phyloP scores from a whole-genome alignment of 257 asterid species.

The Linderniella brevidens region DNA sequence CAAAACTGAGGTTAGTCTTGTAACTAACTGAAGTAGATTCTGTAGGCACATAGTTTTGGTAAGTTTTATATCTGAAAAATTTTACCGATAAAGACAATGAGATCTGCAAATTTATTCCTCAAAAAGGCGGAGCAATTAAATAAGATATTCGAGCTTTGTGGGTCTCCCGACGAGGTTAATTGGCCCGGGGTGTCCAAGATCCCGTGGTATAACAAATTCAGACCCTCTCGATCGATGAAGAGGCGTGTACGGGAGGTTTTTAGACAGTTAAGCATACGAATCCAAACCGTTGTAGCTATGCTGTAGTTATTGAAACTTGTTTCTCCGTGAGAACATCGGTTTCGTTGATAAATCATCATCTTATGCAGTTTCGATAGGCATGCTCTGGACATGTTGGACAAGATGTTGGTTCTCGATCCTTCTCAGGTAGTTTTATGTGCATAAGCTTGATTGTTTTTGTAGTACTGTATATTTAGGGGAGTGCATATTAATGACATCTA shows the following conservation, averaged over 20 bases:
- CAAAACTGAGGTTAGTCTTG: constrained; percentile 54
- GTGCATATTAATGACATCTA: no score
- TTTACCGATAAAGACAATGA: no score
- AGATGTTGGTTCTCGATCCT: constrained; percentile 89
- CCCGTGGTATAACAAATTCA: constrained; percentile 90
- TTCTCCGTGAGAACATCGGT: neutral
- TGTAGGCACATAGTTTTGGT: no score
- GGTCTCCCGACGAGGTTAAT: constrained; percentile 79
- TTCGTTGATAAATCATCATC: constrained; percentile 12
- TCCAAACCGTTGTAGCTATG: neutral
- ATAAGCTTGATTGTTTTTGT: no score
- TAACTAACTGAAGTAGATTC: no score
- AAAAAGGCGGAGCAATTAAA: constrained; percentile 82
- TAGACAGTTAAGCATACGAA: constrained; percentile 53
- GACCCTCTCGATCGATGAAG: constrained; percentile 75
- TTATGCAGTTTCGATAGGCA: constrained; percentile 71
- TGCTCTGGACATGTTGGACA: constrained; percentile 85
- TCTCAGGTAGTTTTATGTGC: constrained; percentile 54
- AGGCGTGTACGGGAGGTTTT: constrained; percentile 76
- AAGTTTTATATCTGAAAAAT: no score
- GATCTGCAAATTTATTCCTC: constrained; percentile 1
- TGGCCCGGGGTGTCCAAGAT: constrained; percentile 99
- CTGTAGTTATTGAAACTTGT: no score
- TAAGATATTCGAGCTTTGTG: constrained; percentile 94
- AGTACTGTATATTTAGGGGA: no score